Evolutionary conservation across 2,329 filamentous ascomycete genomes (phyloP), one percentile per base, ranked within the genome.

Genomic region (Pyrenochaeta sp.): DNA sequence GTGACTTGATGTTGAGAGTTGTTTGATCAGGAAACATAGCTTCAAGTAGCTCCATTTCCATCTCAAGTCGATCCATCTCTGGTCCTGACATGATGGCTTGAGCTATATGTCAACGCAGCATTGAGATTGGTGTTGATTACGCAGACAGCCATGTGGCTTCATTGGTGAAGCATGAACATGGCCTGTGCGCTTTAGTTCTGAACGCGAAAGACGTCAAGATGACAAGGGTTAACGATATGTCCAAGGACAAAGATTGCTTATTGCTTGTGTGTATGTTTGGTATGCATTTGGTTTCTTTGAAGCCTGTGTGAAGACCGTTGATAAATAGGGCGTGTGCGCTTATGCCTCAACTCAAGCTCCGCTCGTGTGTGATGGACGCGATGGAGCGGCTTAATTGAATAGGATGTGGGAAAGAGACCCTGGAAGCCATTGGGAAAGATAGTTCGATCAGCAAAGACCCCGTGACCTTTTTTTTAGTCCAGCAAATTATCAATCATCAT

Each of bases 11-110:
- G 17, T 63, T 47, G 61, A 69, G 78, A 18, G 58, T 60, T 23
- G 77, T 58, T 59, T 80, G 75, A 5, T 73, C 70, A 3, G 78
- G 78, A 51, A 79, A 81, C 72, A 81, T 81, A 14, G 77, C 72
- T 35, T 74, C 54, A n/a, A 81, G 69, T 11, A 81, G 75, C 41
- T 73, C 68, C 27, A 81, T 50, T 58, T 81, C 78, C 14, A 58
- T 67, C 23, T 63, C 54, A 7, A 79, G 65, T 20, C 71, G 69
- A 14, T 58, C 47, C 20, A 58, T 52, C 7, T 53, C 46, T 23
- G 43, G 49, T 18, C 53, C 37, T 20, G 53, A 44, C 55, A 61
- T 63, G 33, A 18, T 56, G 39, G 31, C 32, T 43, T 36, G 31
- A 33, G 12, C 20, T 42, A 15, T 31, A 27, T 27, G 23, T 27